Evolutionary conservation across 2,329 filamentous ascomycete species (phyloP).

Genomic region (Bipolaris sorokiniana): DNA sequence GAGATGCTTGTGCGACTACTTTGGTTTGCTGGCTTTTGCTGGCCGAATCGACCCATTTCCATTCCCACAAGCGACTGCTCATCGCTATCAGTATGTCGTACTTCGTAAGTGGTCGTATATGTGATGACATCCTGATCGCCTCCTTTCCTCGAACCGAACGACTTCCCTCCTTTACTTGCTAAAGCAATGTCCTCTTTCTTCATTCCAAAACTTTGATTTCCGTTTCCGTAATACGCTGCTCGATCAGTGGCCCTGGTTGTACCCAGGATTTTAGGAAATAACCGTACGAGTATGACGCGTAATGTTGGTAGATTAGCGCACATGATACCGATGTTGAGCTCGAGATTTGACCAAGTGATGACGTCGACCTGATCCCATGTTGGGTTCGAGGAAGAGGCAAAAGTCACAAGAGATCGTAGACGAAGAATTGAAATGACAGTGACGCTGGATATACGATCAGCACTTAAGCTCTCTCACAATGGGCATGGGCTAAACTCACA

Average conservation of each 20-base stretch:
- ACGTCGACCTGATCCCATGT: conserved; percentile 52
- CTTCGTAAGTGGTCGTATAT: conserved; percentile 23
- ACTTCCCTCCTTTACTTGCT: conserved; percentile 7
- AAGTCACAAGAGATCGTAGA: conserved; percentile 52
- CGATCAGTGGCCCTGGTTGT: conserved; percentile 32
- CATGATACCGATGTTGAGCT: conserved; percentile 54
- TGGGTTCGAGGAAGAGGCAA: conserved; percentile 51
- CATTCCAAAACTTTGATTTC: conserved; percentile 28
- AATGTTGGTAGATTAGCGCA: conserved; percentile 55
- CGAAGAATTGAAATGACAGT: conserved; percentile 55
- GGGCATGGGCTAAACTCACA: conserved; percentile 18
- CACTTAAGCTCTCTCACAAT: no score
- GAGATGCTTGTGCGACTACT: conserved; percentile 19
- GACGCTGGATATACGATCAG: conserved; percentile 27
- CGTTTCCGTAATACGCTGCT: conserved; percentile 19
- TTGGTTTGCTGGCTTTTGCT: conserved; percentile 4
- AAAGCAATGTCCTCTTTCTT: conserved; percentile 26
- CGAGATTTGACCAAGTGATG: conserved; percentile 52
- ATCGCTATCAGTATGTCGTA: conserved; percentile 19
- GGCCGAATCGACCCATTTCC: conserved; percentile 11
- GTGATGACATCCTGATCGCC: conserved; percentile 15
- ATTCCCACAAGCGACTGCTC: conserved; percentile 17
- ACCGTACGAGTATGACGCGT: conserved; percentile 47
- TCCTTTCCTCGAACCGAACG: neutral
- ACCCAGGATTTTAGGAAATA: conserved; percentile 48